These are phyloP conservation scores for Entomortierella lignicola DNA, from an alignment of 192 early-diverging fungal genomes.

Conservation along the genomic window DNA sequence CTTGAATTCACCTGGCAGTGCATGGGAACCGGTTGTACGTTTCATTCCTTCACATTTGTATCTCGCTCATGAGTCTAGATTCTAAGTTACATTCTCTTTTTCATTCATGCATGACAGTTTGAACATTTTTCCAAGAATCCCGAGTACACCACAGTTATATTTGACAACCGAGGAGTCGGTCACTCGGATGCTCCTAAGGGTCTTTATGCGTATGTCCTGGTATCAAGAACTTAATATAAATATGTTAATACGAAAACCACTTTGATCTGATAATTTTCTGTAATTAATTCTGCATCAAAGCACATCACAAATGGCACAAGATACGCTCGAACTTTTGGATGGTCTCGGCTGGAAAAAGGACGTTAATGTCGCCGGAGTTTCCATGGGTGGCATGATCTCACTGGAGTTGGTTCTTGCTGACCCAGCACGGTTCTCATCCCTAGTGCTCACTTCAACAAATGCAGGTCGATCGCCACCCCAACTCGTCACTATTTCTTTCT, in stretches of 20 bases:
- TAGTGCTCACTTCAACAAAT: conserved; percentile 70
- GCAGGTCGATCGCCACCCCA: conserved; percentile 59
- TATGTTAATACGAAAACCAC: too few species aligned
- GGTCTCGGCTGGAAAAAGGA: conserved; percentile 77
- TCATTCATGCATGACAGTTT: conserved; percentile 54
- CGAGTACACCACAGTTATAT: conserved; percentile 78
- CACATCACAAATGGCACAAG: conserved; percentile 83
- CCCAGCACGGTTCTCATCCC: conserved; percentile 67
- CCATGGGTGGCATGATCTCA: conserved; percentile 90
- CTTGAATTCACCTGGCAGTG: conserved; percentile 33
- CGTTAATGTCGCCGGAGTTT: conserved; percentile 84
- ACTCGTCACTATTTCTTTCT: conserved; percentile 45
- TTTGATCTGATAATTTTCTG: not conserved
- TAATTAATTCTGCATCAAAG: conserved; percentile 34
- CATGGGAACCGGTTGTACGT: conserved; percentile 44
- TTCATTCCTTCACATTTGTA: not conserved
- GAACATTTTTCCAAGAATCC: conserved; percentile 72
- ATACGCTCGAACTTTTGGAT: conserved; percentile 74
- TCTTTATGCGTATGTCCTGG: conserved; percentile 58
- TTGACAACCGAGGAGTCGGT: conserved; percentile 90
- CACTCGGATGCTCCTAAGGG: conserved; percentile 66
- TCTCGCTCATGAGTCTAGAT: not conserved
- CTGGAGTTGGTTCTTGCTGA: conserved; percentile 73
- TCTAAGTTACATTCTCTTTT: not conserved
- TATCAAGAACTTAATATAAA: too few species aligned